Base-by-base conservation (phyloP, 2,329 filamentous ascomycete genomes). In the Epicoccum nigrum region DNA sequence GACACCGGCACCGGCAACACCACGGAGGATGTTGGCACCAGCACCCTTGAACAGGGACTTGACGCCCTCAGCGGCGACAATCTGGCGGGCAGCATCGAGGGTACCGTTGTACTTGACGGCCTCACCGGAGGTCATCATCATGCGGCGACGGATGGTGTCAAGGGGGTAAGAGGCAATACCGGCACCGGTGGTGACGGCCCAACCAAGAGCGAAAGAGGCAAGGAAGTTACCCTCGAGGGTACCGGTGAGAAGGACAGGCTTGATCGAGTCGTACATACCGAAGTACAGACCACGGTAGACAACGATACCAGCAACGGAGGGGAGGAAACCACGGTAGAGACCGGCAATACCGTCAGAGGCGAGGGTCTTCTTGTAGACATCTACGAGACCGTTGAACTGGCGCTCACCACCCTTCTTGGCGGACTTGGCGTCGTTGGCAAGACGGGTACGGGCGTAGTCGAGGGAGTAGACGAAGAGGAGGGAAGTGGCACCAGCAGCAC, bases 261-360 rank as follows among this genome's bases (percentile, higher is more conserved):
- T 99, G 86, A 99, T 88, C 72, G 94, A 99, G 85, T 99, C 94
- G 92, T 99, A 99, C 89, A 99, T 89, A 79, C 94, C 94, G 89
- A 99, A 99, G 92, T 99, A 99, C 74, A 99, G 92, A 97, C 94
- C 94, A 91, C 94, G 94, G 91, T 99, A 99, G 83, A 99, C 94
- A 74, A 99, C 81, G 81, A 99, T 99, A 89, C 94, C 94, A 81
- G 89, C 86, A 76, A 99, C 94, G 76, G 94, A 99, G 79, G 95
- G 94, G 86, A 92, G 92, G 90, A 99, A 99, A 86, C 94, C 94
- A 96, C 94, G 94, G 91, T 99, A 99, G 76, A 99, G 92, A 95
- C 94, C 94, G 77, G 88, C 89, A 83, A 99, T 85, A 95, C 94
- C 94, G 80, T 99, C 94, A 74, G 91, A 90, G 72, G 94, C 93